phyloP scores from a whole-genome alignment of 257 asterid species.

The Petunia axillaris region DNA sequence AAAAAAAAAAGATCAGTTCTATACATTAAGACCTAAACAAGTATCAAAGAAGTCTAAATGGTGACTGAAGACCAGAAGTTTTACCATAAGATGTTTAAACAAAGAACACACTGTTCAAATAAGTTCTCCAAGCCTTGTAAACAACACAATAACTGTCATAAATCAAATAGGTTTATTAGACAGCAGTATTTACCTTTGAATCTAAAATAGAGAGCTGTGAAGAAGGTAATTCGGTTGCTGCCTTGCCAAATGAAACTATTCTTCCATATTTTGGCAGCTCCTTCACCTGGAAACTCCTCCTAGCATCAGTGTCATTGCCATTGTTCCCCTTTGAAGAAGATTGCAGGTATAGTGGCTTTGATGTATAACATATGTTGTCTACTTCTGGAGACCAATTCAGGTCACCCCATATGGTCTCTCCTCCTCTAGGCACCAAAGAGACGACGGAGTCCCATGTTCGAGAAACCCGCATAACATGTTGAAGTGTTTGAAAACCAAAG shows the following conservation, averaged over 20 bases:
- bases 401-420: slow-evolving; percentile 28
- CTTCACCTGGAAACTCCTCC: slow-evolving; percentile 25
- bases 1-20: not conserved
- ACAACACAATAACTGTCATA: not conserved
- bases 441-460: slow-evolving; percentile 26
- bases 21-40: not conserved
- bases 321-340: slow-evolving; percentile 10
- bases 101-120: not conserved
- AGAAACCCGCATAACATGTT: slow-evolving; percentile 25
- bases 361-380: slow-evolving; percentile 20
- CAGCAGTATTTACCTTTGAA: not conserved
- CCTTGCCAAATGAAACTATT: slow-evolving; percentile 19
- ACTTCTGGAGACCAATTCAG: slow-evolving; percentile 25
- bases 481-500: slow-evolving; percentile 24
- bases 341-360: slow-evolving; percentile 15
- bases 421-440: slow-evolving; percentile 24
- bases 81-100: too few species aligned
- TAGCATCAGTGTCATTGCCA: slow-evolving; percentile 20
- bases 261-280: slow-evolving; percentile 22
- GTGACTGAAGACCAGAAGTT: not conserved
- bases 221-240: slow-evolving; percentile 1
- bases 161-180: not conserved
- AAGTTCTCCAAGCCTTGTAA: not conserved
- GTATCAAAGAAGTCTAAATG: not conserved
- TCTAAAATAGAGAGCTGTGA: slow-evolving; percentile 20